These are phyloP conservation scores for Aspergillus sp. DNA, from an alignment of 2,329 filamentous ascomycete species.

Conservation along the genomic window DNA sequence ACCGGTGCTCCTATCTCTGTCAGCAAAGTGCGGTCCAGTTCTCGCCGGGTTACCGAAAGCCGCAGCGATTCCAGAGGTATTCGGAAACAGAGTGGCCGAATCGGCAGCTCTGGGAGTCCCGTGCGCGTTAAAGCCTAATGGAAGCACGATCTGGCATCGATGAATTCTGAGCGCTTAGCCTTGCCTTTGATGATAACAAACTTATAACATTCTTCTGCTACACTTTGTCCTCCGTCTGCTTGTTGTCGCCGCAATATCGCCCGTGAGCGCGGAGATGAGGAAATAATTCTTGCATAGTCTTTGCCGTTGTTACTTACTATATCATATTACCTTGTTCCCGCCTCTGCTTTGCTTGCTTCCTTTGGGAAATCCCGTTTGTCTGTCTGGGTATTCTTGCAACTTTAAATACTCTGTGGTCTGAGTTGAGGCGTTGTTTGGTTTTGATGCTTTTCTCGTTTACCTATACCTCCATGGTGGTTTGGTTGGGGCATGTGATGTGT, in stretches of 20 bases:
- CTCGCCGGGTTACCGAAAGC: conserved; percentile 41
- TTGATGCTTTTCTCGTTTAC: neutral
- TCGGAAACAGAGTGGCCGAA: conserved; percentile 48
- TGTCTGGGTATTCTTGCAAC: conserved; percentile 9
- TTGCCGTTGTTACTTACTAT: conserved; percentile 14
- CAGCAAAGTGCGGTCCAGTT: conserved; percentile 64
- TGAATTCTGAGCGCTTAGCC: conserved; percentile 5
- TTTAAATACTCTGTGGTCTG: conserved; percentile 19
- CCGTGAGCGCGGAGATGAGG: conserved; percentile 13
- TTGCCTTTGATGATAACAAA: conserved; percentile 9
- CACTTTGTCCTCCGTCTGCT: conserved; percentile 10
- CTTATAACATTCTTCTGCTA: conserved; percentile 20
- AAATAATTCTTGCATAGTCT: conserved; percentile 15
- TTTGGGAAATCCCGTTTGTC: conserved; percentile 5
- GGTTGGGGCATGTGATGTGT: conserved; percentile 8
- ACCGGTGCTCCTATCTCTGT: conserved; percentile 52
- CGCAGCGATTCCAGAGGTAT: conserved; percentile 42
- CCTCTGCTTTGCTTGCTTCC: conserved; percentile 17
- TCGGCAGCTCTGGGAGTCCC: conserved; percentile 44
- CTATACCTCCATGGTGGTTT: neutral
- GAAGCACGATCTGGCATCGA: conserved; percentile 1
- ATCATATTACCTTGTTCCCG: conserved; percentile 3
- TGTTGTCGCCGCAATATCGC: conserved; percentile 6
- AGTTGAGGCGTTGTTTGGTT: neutral
- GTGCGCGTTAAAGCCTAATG: conserved; percentile 25